Evolutionary conservation across 108 stramenopile genomes (phyloP).

Genomic region (Cylindrotheca closterium): DNA sequence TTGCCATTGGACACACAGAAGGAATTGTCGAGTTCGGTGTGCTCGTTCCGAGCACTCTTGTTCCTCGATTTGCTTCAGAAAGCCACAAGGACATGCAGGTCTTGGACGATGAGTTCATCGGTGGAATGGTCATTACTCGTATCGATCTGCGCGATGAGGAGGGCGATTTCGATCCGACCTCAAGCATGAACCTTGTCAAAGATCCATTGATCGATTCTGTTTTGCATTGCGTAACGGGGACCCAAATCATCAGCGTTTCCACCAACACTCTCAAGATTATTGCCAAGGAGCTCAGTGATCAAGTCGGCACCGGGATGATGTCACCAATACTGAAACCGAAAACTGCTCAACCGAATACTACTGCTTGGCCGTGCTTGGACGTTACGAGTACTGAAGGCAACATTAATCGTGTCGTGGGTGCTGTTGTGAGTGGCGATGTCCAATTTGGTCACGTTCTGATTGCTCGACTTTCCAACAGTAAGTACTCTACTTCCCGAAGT

Average conservation of each 20-base stretch:
- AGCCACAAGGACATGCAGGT: constrained; percentile 39
- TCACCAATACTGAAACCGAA: constrained; percentile 19
- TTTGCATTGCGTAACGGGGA: constrained; percentile 56
- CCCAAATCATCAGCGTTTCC: constrained; percentile 49
- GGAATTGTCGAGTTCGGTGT: constrained; percentile 59
- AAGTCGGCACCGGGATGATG: constrained; percentile 8
- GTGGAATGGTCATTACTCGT: constrained; percentile 47
- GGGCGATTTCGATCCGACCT: constrained; percentile 4
- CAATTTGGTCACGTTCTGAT: constrained; percentile 75
- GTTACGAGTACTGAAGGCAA: constrained; percentile 1
- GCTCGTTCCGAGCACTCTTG: constrained; percentile 45
- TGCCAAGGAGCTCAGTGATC: constrained; percentile 26
- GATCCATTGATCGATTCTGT: constrained; percentile 72
- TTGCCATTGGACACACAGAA: constrained; percentile 46
- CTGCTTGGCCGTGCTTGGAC: constrained; percentile 65
- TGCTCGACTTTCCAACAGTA: constrained; percentile 51
- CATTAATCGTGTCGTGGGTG: constrained; percentile 29
- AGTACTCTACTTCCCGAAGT: constrained; percentile 3
- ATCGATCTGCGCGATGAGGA: constrained; percentile 38
- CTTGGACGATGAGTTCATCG: constrained; percentile 49
- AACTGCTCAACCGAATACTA: constrained; percentile 33
- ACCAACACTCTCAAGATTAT: constrained; percentile 53
- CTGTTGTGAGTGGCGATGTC: constrained; percentile 58
- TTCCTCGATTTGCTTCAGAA: constrained; percentile 74
- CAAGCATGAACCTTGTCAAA: constrained; percentile 33